A percentile compares a stretch with the other conserved stretches of the same genome.
Conservation (phyloP, 1,139 yeast genomes). For the Hansenula sp. region DNA sequence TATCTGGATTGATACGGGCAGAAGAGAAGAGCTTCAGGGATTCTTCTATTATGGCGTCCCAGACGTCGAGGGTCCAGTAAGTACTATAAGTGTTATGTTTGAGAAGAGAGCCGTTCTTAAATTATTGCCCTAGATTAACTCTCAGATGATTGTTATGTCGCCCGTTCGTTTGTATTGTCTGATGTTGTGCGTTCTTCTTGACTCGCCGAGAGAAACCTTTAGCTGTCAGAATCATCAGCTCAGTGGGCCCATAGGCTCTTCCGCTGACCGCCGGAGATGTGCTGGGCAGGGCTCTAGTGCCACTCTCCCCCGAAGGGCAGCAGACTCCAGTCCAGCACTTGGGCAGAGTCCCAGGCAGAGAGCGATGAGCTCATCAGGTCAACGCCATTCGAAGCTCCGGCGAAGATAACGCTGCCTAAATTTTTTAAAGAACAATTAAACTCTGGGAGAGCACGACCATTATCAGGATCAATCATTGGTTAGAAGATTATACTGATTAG, state of each 20-base stretch:
- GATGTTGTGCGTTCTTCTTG: neutral
- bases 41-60: too few relatives aligned
- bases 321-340: too few relatives aligned
- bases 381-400: neutral
- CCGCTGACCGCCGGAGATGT: neutral
- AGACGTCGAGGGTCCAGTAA: too few relatives aligned
- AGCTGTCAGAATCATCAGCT: neutral
- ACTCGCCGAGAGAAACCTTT: neutral
- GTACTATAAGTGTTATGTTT: too few relatives aligned
- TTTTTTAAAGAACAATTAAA: neutral
- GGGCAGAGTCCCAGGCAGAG: neutral
- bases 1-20: neutral
- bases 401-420: neutral
- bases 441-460: neutral
- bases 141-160: neutral
- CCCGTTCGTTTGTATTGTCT: neutral
- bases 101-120: too few relatives aligned
- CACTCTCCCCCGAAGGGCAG: too few relatives aligned
- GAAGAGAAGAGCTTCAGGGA: neutral
- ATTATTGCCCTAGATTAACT: too few relatives aligned
- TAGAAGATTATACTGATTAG: neutral
- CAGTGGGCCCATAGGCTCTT: neutral
- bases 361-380: neutral
- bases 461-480: constrained; percentile 3
- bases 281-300: neutral